These are phyloP conservation scores for Phyllostachys edulis DNA, from an alignment of 176 grass and related monocot species.

Conservation along the genomic window DNA sequence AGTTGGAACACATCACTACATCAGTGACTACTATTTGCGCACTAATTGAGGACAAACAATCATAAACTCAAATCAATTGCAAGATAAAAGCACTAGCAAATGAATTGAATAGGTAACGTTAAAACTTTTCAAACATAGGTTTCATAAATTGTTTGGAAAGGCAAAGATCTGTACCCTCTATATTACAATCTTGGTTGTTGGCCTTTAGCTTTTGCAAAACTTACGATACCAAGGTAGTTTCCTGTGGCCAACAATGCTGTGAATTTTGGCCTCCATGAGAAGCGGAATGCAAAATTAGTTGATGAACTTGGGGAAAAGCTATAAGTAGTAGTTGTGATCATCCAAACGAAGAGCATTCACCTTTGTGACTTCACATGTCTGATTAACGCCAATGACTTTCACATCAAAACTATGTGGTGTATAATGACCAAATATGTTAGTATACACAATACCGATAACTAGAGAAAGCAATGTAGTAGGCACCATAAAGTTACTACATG, in stretches of 20 bases:
- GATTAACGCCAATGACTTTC: conserved; percentile 87
- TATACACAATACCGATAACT: background rate
- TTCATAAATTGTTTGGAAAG: background rate
- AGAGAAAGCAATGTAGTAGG: background rate
- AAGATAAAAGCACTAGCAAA: background rate
- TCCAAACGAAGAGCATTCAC: conserved; percentile 32
- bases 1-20: background rate
- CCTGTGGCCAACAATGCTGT: conserved; percentile 70
- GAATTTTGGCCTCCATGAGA: too few relatives aligned
- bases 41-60: background rate
- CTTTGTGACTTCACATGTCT: conserved; percentile 95
- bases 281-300: too few relatives aligned
- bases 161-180: conserved; percentile 57
- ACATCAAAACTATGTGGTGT: conserved; percentile 77
- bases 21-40: background rate
- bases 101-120: background rate
- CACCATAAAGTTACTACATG: background rate
- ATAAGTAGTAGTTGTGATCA: background rate
- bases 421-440: background rate
- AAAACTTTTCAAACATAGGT: background rate
- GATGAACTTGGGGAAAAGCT: too few relatives aligned
- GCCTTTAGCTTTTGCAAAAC: conserved; percentile 86
- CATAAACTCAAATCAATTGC: background rate
- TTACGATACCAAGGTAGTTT: conserved; percentile 88
- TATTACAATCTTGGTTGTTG: conserved; percentile 76